Evolutionary conservation across 352 stramenopile genomes (phyloP).

Genomic region (Phytophthora tubulina): DNA sequence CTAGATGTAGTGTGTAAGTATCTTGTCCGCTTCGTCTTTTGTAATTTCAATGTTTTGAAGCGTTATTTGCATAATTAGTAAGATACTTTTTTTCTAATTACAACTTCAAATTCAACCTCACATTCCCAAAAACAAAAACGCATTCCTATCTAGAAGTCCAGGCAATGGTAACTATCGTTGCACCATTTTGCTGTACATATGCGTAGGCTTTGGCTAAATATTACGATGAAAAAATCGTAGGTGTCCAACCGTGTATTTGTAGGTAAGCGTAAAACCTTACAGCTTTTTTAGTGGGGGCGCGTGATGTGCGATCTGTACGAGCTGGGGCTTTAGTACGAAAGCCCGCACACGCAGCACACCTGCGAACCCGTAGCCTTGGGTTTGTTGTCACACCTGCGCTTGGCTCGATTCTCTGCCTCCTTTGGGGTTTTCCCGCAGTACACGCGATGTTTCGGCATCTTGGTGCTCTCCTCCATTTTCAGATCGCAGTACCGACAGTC

Average conservation of each 20-base stretch:
- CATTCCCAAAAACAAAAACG: not conserved
- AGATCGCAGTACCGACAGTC: not conserved
- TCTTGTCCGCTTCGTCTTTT: no score
- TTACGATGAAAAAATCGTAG: not conserved
- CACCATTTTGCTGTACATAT: no score
- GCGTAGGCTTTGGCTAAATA: not conserved
- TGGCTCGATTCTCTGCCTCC: not conserved
- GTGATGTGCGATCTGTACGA: not conserved
- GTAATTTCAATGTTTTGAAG: no score
- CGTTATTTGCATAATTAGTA: no score
- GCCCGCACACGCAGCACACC: not conserved
- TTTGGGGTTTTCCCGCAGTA: not conserved
- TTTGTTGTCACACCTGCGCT: not conserved
- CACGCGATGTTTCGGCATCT: not conserved
- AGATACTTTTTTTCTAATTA: not conserved
- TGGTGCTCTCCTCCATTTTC: not conserved
- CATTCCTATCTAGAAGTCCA: not conserved
- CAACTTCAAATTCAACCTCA: not conserved
- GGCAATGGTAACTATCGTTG: no score
- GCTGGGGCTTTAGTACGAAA: not conserved
- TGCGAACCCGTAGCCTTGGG: not conserved
- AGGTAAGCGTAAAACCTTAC: not conserved
- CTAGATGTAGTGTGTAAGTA: no score
- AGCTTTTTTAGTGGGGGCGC: not conserved
- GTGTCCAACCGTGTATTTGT: not conserved